A percentile compares a stretch with the other conserved stretches of the same genome.
phyloP scores from a whole-genome alignment of 2,329 filamentous ascomycete genomes.

The Diaporthe vexans region DNA sequence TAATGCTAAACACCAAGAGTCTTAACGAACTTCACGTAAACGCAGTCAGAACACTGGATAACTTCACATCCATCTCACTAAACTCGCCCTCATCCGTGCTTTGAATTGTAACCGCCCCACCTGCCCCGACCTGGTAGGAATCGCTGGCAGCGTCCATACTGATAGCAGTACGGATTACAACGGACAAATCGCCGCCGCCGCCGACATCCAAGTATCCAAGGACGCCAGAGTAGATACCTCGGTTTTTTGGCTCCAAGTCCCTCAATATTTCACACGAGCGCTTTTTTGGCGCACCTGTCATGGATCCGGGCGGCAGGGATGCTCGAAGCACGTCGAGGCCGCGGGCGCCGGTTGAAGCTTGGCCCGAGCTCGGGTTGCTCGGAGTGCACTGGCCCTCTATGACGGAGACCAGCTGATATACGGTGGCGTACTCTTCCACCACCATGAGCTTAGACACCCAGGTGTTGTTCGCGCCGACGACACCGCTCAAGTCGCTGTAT shows the following conservation, averaged over 20 bases:
- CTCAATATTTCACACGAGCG: slow-evolving; percentile 14
- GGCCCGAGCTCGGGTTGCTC: neutral
- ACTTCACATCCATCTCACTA: slow-evolving; percentile 8
- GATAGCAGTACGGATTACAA: neutral
- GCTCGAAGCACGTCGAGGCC: slow-evolving; percentile 8
- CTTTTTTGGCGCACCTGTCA: slow-evolving; percentile 13
- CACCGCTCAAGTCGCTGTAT: neutral
- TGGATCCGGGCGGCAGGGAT: neutral
- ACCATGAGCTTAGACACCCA: slow-evolving; percentile 24
- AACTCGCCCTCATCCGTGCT: slow-evolving; percentile 6
- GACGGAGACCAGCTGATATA: slow-evolving; percentile 5
- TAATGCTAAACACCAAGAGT: too few relatives aligned
- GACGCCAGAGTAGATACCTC: slow-evolving; percentile 16
- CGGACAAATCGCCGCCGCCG: slow-evolving; percentile 6
- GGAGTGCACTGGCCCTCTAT: slow-evolving; percentile 7
- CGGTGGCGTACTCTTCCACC: slow-evolving; percentile 8
- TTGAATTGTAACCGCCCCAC: slow-evolving; percentile 1
- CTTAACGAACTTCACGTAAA: neutral
- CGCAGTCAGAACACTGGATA: slow-evolving; percentile 10
- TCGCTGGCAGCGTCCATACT: neutral
- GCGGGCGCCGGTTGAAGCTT: neutral
- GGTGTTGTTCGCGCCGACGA: neutral
- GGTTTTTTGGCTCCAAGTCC: slow-evolving; percentile 2
- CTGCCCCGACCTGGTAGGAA: neutral
- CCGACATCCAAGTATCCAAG: slow-evolving; percentile 13